Percentiles rank a stretch among this genome's conserved stretches.
phyloP scores from a whole-genome alignment of 257 asterid species.

The Nicotiana attenuata region DNA sequence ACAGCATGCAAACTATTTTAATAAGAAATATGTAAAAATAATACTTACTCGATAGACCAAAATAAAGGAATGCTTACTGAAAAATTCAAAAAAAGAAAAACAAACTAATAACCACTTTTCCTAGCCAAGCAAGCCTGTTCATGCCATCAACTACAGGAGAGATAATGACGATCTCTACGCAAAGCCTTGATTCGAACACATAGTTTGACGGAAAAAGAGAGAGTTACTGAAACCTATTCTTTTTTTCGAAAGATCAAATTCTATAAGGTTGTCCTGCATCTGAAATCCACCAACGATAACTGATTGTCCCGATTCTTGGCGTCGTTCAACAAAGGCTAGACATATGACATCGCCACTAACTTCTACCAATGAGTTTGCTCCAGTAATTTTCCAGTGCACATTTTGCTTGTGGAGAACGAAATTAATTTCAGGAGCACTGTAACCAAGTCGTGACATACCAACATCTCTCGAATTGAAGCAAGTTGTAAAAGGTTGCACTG shows the following conservation, averaged over 20 bases:
- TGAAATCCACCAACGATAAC: slow-evolving; percentile 44
- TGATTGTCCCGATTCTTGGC: slow-evolving; percentile 13
- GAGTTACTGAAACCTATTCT: slow-evolving; percentile 19
- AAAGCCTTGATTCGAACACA: slow-evolving; percentile 24
- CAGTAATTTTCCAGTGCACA: slow-evolving; percentile 23
- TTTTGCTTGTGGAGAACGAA: not conserved
- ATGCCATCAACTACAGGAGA: too few relatives aligned
- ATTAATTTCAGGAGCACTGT: not conserved
- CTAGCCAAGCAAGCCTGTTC: too few relatives aligned
- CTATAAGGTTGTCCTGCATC: slow-evolving; percentile 15
- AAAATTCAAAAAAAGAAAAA: too few relatives aligned
- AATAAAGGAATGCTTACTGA: too few relatives aligned
- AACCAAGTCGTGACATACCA: not conserved
- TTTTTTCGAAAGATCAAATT: not conserved
- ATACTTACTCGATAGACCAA: too few relatives aligned
- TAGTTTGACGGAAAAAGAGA: slow-evolving; percentile 22
- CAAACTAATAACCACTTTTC: too few relatives aligned
- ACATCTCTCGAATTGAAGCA: not conserved
- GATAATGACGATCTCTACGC: not conserved
- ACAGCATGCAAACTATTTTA: too few relatives aligned
- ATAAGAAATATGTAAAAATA: too few relatives aligned
- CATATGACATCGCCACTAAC: slow-evolving; percentile 27
- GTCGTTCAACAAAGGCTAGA: slow-evolving; percentile 43
- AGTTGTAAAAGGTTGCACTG: not conserved
- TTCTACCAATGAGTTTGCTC: slow-evolving; percentile 33